Evolutionary conservation across 331 rosid species (phyloP).

Genomic region (Acacia pycnantha): DNA sequence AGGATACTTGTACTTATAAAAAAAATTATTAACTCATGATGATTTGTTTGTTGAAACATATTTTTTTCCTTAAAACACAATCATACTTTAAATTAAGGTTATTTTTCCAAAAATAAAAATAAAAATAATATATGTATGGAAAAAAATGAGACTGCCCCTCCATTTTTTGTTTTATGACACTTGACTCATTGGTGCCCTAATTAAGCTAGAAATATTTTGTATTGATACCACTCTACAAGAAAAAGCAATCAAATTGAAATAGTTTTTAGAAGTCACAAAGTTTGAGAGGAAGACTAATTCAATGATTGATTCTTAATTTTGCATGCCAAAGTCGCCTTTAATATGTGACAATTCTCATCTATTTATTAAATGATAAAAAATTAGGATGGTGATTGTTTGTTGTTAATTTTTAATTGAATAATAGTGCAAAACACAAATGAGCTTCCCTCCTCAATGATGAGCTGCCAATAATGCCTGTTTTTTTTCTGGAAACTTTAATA

Average conservation of each 20-base stretch:
- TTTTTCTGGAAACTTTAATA: background rate
- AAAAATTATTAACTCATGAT: background rate
- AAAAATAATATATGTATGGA: background rate
- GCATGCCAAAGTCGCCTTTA: background rate
- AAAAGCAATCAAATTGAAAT: background rate
- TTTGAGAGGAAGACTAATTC: background rate
- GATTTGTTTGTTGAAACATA: background rate
- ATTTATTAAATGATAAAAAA: background rate
- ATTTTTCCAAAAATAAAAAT: background rate
- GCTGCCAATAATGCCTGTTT: slow-evolving; percentile 24
- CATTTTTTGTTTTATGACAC: background rate
- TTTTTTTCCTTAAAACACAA: background rate
- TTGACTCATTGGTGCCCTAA: background rate
- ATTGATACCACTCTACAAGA: background rate
- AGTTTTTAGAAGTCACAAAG: background rate
- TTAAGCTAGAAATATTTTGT: background rate
- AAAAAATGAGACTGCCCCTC: background rate
- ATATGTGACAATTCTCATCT: background rate
- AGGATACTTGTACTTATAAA: no score
- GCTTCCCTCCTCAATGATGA: slow-evolving; percentile 41
- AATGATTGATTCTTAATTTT: background rate
- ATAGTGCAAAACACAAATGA: slow-evolving; percentile 33
- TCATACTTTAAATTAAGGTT: background rate
- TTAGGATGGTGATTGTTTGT: background rate
- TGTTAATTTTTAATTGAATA: slow-evolving; percentile 23